phyloP scores from a whole-genome alignment of 2,329 filamentous ascomycete species.

The Penicillium expansum region DNA sequence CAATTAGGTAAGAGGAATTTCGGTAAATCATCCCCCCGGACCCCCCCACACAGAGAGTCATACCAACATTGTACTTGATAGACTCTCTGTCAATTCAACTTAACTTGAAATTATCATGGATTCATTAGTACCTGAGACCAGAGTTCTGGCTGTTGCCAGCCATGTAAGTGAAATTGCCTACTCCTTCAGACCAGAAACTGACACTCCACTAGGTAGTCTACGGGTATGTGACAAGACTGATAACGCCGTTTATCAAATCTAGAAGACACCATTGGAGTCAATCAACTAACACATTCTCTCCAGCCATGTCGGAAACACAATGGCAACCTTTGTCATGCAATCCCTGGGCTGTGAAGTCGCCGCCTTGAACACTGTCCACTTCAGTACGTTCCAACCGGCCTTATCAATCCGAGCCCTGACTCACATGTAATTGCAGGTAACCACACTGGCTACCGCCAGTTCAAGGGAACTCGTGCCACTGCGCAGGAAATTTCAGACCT shows the following conservation, averaged over 20 bases:
- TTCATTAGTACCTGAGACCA: slow-evolving; percentile 56
- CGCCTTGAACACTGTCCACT: slow-evolving; percentile 93
- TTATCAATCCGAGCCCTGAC: not conserved
- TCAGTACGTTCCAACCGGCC: slow-evolving; percentile 63
- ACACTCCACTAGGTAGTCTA: slow-evolving; percentile 33
- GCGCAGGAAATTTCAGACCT: slow-evolving; percentile 80
- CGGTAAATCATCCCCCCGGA: slow-evolving; percentile 9
- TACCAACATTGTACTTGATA: slow-evolving; percentile 1
- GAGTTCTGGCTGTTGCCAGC: slow-evolving; percentile 84
- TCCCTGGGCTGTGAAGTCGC: slow-evolving; percentile 90
- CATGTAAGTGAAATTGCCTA: slow-evolving; percentile 62
- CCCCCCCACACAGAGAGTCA: slow-evolving; percentile 15
- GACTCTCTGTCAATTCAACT: slow-evolving; percentile 1
- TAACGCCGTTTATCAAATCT: slow-evolving; percentile 7
- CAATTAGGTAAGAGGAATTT: slow-evolving; percentile 23
- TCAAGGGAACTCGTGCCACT: slow-evolving; percentile 78
- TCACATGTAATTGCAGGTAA: slow-evolving; percentile 62
- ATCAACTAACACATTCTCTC: slow-evolving; percentile 12
- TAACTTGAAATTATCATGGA: slow-evolving; percentile 34
- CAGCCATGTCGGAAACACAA: slow-evolving; percentile 97
- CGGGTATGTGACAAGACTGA: slow-evolving; percentile 26
- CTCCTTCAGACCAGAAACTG: slow-evolving; percentile 36
- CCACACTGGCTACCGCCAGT: slow-evolving; percentile 87
- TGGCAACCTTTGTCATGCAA: slow-evolving; percentile 93
- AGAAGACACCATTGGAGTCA: slow-evolving; percentile 1